Evolutionary conservation across 108 stramenopile genomes (phyloP), one percentile per base, ranked within the genome.

Genomic region (Nitzschia palea): DNA sequence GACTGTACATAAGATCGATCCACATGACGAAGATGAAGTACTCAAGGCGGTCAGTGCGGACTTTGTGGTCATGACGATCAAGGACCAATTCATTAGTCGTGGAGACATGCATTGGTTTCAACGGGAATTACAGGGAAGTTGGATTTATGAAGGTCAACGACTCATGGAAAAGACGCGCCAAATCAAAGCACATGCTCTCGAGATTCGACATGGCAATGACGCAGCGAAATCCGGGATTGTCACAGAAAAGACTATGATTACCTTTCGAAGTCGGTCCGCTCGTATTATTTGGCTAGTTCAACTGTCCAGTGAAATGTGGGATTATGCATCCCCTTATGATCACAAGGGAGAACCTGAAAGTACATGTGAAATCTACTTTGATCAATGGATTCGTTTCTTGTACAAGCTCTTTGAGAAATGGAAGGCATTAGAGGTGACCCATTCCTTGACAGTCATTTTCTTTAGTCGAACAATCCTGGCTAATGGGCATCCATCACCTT

Each of bases 251-350:
- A 96, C 95, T 20, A 89, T 85, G 57, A 89, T 98, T 27, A 93
- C 95, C 14, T 97, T 96, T 54, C 88, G 98, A 36, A 91, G 95
- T 59, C 86, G 96, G 28, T 94, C 94, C 1, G 86, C 97, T 3
- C 76, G 99, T 28, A 88, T 98, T 23, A 80, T 97, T 52, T 99
- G 97, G 97, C 77, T 98, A 20, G 97, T 99, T 14, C 99, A 99
- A 68, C 84, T 99, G 51, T 84, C 85, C 18, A 72, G 73, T 9
- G 99, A 99, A 76, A 98, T 98, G 97, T 99, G 96, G 93, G 98
- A 99, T 32, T 96, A 90, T 68, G 67, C 93, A 3, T 88, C 88
- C 8, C 80, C 85, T 28, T 84, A 87, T 73, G 55, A 66, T 23
- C 65, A 79, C 53, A 76, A 79, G 22, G 53, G 73, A 51, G 26